Base-by-base conservation (phyloP, 257 asterid genomes). In the Leonotis leonurus region DNA sequence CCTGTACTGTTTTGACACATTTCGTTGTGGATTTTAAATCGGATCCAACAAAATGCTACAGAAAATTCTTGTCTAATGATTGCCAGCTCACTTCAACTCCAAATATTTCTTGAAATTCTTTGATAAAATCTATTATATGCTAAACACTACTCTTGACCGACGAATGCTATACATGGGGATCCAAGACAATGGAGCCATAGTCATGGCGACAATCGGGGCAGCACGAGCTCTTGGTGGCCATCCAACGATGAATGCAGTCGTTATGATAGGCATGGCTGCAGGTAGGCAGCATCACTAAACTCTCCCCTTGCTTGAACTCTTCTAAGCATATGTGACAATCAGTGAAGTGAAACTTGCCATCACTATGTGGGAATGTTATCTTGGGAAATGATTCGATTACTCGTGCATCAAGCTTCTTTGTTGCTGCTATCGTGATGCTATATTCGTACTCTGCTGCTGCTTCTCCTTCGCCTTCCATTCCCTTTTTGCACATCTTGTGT, bases 321-420 rank as follows among this genome's bases (percentile, higher is more conserved):
- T 65, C 70, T 63, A 65, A 65, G 62, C 70, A 52, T 65, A 52
- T 65, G 11, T 65, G 70, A 17, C 70, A 65, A 6, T 65, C 70
- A 2, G 20, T 55, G 62, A 55, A 51, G 26, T 22, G 13, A 29
- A 43, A 60, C 66, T 44, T 60, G 18, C 30, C 43, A 27, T 59
- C 65, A 14, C 2, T 9, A 22, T 8, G 51, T 1, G 65, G 65
- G 11, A 26, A 60, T 9, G 29, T 44, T 6, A 44, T 16, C 56
- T 43, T 27, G 8, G 66, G 66, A 44, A 60, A 60, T 21, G 56
- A 43, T 14, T 60, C 44, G 1, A 60, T 44, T 27, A 44, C 8
- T 18, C 20, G 29, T 29, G 11, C 17, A 17, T 60, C 66, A 1
- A 60, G 56, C 18, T 60, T 60, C 66, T 44, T 44, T 1, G 44